A percentile compares a stretch with the other conserved stretches of the same genome.
Conservation (phyloP, 2,329 filamentous ascomycete genomes). For the Fusarium circinatum region DNA sequence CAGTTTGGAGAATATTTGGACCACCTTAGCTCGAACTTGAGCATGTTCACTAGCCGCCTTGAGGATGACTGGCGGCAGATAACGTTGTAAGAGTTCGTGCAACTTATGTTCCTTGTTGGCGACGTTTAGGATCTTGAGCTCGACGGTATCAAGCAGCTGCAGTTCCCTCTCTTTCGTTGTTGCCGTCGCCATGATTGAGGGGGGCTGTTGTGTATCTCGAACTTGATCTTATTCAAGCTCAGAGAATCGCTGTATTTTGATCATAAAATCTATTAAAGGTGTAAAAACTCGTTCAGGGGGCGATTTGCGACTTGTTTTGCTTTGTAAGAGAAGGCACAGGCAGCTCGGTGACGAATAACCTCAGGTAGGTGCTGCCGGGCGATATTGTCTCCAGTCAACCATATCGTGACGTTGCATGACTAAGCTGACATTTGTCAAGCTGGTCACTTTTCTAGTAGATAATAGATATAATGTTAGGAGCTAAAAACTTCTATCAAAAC, state of each 20-base stretch:
- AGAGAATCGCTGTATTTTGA: not conserved
- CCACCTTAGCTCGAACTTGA: constrained; percentile 79
- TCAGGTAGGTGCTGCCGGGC: constrained; percentile 13
- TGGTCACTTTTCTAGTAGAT: not conserved
- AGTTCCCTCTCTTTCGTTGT: constrained; percentile 76
- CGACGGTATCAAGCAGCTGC: constrained; percentile 84
- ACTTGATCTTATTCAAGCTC: not conserved
- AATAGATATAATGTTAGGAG: not conserved
- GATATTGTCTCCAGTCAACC: constrained; percentile 34
- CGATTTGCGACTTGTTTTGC: not conserved
- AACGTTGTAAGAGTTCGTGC: constrained; percentile 78
- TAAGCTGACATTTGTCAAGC: constrained; percentile 29
- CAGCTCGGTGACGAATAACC: constrained; percentile 40
- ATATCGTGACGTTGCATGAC: constrained; percentile 39
- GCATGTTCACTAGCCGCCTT: constrained; percentile 86
- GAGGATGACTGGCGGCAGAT: constrained; percentile 82
- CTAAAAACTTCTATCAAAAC: not conserved
- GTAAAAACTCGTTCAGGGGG: not conserved
- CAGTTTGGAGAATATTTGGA: constrained; percentile 62
- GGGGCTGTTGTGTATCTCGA: not conserved
- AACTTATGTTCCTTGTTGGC: constrained; percentile 88
- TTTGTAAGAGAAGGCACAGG: constrained; percentile 22
- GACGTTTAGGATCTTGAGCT: constrained; percentile 80
- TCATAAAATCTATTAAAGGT: not conserved
- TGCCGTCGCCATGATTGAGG: constrained; percentile 49